Evolutionary conservation across 257 asterid species (phyloP).

Genomic region (Lycium barbarum): DNA sequence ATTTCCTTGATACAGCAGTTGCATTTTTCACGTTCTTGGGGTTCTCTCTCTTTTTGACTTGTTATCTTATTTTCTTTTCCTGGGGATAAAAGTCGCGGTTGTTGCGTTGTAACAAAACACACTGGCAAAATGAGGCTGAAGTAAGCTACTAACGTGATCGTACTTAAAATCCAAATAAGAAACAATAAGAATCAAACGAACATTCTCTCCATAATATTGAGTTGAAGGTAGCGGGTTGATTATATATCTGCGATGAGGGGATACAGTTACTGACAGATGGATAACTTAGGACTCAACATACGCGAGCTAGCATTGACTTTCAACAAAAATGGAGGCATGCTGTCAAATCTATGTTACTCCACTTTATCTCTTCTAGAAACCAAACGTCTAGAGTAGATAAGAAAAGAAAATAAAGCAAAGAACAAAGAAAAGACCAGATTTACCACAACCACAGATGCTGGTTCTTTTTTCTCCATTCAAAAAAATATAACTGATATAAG

Average conservation of each 20-base stretch:
- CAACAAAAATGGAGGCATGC: not conserved
- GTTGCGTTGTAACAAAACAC: not conserved
- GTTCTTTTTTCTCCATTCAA: not conserved
- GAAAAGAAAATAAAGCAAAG: constrained; percentile 7
- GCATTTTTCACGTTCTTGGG: not conserved
- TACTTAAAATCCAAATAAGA: not conserved
- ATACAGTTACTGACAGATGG: not conserved
- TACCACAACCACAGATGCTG: not conserved
- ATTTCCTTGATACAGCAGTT: not conserved
- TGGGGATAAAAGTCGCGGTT: not conserved
- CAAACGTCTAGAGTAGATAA: not conserved
- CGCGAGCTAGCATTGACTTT: not conserved
- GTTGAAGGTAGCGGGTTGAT: not conserved
- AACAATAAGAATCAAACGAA: not conserved
- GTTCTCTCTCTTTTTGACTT: too few relatives aligned
- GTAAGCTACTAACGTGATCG: not conserved
- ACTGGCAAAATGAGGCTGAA: constrained; percentile 2
- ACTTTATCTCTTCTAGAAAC: constrained; percentile 14
- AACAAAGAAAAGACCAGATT: not conserved
- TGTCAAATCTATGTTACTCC: not conserved
- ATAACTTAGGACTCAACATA: not conserved
- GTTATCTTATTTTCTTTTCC: too few relatives aligned
- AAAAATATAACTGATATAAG: not conserved
- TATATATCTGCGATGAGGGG: not conserved
- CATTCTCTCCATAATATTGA: not conserved